phyloP scores from a whole-genome alignment of 306 rosid species.

The Casuarina cunninghamiana region DNA sequence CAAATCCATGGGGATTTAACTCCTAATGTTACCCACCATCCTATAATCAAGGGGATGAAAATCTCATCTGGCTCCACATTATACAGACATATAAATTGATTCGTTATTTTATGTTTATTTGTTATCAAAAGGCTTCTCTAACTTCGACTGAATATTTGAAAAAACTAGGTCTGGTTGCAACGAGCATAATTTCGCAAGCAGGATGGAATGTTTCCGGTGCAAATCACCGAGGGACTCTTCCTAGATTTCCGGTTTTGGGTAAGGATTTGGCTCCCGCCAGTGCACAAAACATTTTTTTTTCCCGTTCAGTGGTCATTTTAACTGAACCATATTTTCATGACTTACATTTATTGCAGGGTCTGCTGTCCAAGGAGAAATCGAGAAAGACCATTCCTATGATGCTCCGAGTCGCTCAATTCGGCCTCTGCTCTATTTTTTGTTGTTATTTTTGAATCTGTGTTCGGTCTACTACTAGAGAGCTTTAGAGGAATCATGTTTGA shows the following conservation, averaged over 20 bases:
- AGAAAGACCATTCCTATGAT: constrained; percentile 3
- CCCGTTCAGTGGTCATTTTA: not conserved
- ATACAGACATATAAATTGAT: not conserved
- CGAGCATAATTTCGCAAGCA: constrained; percentile 84
- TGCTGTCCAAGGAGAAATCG: constrained; percentile 6
- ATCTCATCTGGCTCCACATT: too few relatives aligned
- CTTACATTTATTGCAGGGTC: not conserved
- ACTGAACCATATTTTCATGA: not conserved
- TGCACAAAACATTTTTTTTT: not conserved
- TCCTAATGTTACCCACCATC: too few relatives aligned
- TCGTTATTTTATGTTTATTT: not conserved
- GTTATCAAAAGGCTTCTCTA: not conserved
- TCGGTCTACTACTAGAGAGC: not conserved
- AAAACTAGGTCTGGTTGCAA: constrained; percentile 72
- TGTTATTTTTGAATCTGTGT: not conserved
- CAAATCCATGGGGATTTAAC: too few relatives aligned
- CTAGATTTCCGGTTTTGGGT: constrained; percentile 28
- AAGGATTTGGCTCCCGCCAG: not conserved
- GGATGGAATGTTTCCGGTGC: constrained; percentile 85
- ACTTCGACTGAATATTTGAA: not conserved
- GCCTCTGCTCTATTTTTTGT: constrained; percentile 9
- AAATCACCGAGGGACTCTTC: constrained; percentile 76
- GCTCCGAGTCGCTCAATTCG: not conserved
- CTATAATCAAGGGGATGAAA: too few relatives aligned
- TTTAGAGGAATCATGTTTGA: constrained; percentile 1